Percentiles rank a stretch among this genome's conserved stretches.
Conservation (phyloP, 202 grass and related monocot genomes). For the Musa balbisiana region DNA sequence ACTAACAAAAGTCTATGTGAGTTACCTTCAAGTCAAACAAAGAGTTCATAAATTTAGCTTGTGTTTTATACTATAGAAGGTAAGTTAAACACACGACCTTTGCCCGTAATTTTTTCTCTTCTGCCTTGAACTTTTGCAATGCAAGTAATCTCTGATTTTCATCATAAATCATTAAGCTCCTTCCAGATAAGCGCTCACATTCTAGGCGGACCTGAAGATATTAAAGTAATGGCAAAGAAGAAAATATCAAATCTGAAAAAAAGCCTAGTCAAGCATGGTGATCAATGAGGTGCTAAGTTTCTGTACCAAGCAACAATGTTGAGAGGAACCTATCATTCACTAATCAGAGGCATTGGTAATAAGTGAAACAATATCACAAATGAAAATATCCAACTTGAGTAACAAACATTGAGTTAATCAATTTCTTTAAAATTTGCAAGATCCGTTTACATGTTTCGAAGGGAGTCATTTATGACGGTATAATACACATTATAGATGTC, state of each 20-base stretch:
- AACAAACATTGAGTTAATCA: too few species aligned
- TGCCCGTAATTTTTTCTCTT: conserved; percentile 44
- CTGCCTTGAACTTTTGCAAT: conserved; percentile 43
- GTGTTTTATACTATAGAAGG: too few species aligned
- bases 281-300: not conserved
- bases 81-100: conserved; percentile 37
- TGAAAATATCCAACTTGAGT: too few species aligned
- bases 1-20: too few species aligned
- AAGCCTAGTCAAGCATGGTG: not conserved
- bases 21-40: too few species aligned
- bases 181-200: conserved; percentile 62
- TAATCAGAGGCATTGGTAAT: too few species aligned
- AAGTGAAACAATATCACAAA: too few species aligned
- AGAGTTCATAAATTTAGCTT: too few species aligned
- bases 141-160: conserved; percentile 33
- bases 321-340: not conserved
- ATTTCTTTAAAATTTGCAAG: too few species aligned
- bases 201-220: conserved; percentile 48
- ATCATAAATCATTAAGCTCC: conserved; percentile 31
- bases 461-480: too few species aligned
- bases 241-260: not conserved
- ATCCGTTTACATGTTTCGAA: too few species aligned
- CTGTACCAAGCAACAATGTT: not conserved
- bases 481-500: too few species aligned
- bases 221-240: not conserved